Evolutionary conservation across 2,329 filamentous ascomycete genomes (phyloP).

Genomic region (Stagonosporopsis rhizophila): DNA sequence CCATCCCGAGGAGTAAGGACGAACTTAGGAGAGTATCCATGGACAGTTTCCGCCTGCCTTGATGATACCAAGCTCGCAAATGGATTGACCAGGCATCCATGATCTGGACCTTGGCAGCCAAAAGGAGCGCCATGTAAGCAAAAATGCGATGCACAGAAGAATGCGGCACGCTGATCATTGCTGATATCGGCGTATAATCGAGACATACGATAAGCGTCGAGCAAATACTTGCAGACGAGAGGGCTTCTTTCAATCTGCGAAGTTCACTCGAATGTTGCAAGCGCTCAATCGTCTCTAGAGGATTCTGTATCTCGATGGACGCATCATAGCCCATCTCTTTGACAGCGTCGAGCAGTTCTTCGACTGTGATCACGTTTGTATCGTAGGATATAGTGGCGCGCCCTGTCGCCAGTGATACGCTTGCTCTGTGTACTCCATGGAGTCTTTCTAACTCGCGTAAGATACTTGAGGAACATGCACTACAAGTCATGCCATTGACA

Average conservation of each 20-base stretch:
- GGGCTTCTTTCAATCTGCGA: background rate
- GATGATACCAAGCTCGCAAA: slow-evolving; percentile 1
- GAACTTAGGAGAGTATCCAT: slow-evolving; percentile 11
- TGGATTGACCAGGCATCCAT: slow-evolving; percentile 10
- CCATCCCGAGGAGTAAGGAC: slow-evolving; percentile 3
- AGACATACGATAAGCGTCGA: background rate
- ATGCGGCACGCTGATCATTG: background rate
- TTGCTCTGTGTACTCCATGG: slow-evolving; percentile 10
- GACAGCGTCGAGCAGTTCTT: background rate
- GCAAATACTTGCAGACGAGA: slow-evolving; percentile 6
- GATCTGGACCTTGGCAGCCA: slow-evolving; percentile 4
- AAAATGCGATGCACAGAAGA: background rate
- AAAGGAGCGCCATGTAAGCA: background rate
- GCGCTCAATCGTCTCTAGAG: background rate
- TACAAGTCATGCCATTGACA: slow-evolving; percentile 24
- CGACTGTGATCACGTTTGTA: background rate
- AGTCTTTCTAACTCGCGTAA: slow-evolving; percentile 3
- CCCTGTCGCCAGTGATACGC: slow-evolving; percentile 8
- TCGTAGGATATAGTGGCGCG: slow-evolving; percentile 11
- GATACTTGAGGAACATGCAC: slow-evolving; percentile 15
- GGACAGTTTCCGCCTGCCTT: background rate
- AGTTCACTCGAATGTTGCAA: slow-evolving; percentile 7
- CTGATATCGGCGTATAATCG: background rate
- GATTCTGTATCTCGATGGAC: background rate
- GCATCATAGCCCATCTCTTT: background rate